Percentiles rank a stretch among this genome's conserved stretches.
Conservation (phyloP, 208 protist species). For the Leishmania tropica region DNA sequence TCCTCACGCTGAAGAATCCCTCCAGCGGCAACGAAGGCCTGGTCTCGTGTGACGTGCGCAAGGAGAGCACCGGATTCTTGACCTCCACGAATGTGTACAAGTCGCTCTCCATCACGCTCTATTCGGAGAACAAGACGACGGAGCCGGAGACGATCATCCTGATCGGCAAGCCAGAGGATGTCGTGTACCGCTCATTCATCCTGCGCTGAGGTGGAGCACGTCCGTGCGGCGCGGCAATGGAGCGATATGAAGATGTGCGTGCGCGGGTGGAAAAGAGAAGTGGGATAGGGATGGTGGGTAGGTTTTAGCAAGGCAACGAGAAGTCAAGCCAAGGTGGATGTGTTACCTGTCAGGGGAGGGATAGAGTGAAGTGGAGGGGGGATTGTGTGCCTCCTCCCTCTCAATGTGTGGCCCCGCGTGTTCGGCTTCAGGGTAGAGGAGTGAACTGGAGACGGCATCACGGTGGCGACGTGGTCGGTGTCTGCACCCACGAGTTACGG, state of each 20-base stretch:
- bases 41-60: slow-evolving; percentile 82
- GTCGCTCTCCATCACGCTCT: slow-evolving; percentile 79
- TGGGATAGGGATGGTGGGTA: not conserved
- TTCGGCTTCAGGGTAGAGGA: not conserved
- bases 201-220: slow-evolving; percentile 8
- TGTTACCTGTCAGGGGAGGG: not conserved
- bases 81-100: slow-evolving; percentile 76
- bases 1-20: slow-evolving; percentile 83
- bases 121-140: slow-evolving; percentile 34
- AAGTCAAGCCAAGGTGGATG: too few relatives aligned
- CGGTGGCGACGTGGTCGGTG: not conserved
- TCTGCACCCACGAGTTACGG: not conserved
- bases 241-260: not conserved
- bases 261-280: not conserved
- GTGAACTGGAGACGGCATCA: not conserved
- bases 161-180: slow-evolving; percentile 85
- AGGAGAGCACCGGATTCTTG: slow-evolving; percentile 75
- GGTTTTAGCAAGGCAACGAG: not conserved
- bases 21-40: slow-evolving; percentile 70
- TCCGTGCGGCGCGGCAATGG: not conserved
- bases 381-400: not conserved
- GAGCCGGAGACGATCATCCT: slow-evolving; percentile 86
- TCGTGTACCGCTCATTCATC: slow-evolving; percentile 71
- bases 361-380: not conserved
- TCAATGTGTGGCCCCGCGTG: not conserved